Evolutionary conservation across 495 filamentous ascomycete species (phyloP), one percentile per base, ranked within the genome.

Genomic region (Rhizodiscina lignyota): DNA sequence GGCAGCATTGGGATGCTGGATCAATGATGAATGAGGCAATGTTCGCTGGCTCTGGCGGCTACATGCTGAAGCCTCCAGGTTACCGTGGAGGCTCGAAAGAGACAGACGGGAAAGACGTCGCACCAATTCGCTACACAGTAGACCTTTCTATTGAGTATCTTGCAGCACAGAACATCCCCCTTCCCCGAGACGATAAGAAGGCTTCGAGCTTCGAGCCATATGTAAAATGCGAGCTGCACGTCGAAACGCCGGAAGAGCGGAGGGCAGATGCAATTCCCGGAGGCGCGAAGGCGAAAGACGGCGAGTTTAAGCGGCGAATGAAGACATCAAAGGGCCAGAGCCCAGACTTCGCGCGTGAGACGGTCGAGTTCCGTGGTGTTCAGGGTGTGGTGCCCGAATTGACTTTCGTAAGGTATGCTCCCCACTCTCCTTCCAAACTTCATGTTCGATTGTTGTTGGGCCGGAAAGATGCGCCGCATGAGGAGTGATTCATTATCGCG

Each of bases 11-110:
- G 48, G 87, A 94, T 48, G 74, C 77, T 38, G 86, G 83, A 10
- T 91, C 83, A 79, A 94, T 94, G 87, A 68, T 94, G 1, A 94
- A 94, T 48, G 73, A 84, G 47, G 87, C 71, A 38, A 87, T 94
- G 83, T 96, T 96, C 51, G 65, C 67, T 3, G 77, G 75, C 8
- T 77, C 77, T 1, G 63, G 61, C 3, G 87, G 87, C 13, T 96
- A 83, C 64, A 74, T 89, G 1, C 63, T 89, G 1, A 96, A 96
- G 48, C 86, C 87, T 0, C 51, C 62, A 18, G 78, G 73, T 15
- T 80, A 75, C 44, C 63, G 69, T 26, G 66, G 64, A 37, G 23
- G 36, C 5, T 38, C 41, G 16, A n/a, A n/a, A n/a, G 37, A 43
- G 0, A 41, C 37, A 12, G 32, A 37, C 18, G 11, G 53, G 42